Base-by-base conservation (phyloP, 257 asterid genomes). In the Eucommia ulmoides region DNA sequence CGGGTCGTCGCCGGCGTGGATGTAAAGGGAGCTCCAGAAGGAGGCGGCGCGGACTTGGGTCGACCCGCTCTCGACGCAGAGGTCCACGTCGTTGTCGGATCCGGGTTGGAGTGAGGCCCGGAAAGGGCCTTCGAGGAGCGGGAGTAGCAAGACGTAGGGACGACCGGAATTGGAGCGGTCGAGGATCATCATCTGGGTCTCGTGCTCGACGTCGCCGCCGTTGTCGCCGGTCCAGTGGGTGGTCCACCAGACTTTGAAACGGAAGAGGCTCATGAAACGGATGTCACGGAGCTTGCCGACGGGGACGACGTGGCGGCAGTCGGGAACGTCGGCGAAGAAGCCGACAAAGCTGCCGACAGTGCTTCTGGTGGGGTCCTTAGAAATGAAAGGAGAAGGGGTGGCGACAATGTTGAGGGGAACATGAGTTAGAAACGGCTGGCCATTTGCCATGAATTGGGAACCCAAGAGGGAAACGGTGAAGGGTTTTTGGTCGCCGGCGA, bases 161-260 rank as follows among this genome's bases (percentile, higher is more conserved):
- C 64, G 54, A 6, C 46, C 67, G 3, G 51, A 10, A 16, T 42
- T 59, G 0, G 66, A 49, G 51, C 52, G 51, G 21, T 69, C 67
- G 19, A 64, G 58, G 33, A 64, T 48, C 51, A 69, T 24, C 35
- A 64, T 24, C 24, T 69, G 71, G 0, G 67, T 69, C 16, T 69
- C 71, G 21, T 46, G 54, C 19, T 64, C 57, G 11, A 68, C 55
- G n/a, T 68, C 70, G 22, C 23, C 47, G 0, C 70, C 64, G 2
- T 24, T 46, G 22, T 29, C 19, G 17, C 74, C 74, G 3, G 42
- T 51, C 70, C 63, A 59, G n/a, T 63, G 67, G 11, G 70, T 63
- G 12, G 69, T 68, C 70, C 74, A 68, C 70, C 67, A 59, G 3
- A 68, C 64, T 56, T 68, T 63, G 48, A 68, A 68, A 22, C 74